phyloP scores from a whole-genome alignment of 306 rosid species.

The Cajanus cajan region DNA sequence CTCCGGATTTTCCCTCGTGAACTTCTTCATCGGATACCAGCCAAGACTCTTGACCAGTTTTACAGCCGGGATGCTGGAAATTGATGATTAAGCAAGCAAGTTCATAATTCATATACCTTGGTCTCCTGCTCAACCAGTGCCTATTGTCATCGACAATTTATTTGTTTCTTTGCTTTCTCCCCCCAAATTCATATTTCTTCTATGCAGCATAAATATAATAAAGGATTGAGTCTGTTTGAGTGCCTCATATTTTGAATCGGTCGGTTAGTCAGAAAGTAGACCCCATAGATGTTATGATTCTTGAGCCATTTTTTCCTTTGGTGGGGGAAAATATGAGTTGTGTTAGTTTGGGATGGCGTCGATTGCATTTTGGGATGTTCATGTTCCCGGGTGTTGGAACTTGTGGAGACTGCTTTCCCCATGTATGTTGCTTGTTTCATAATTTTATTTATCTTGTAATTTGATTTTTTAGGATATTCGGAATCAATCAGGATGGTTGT shows the following conservation, averaged over 20 bases:
- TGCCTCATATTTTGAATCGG: constrained; percentile 34
- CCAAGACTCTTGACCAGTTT: constrained; percentile 86
- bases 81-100: constrained; percentile 41
- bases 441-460: constrained; percentile 35
- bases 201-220: constrained; percentile 51
- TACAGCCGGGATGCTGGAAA: constrained; percentile 91
- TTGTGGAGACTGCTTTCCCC: constrained; percentile 34
- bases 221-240: constrained; percentile 48
- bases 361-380: constrained; percentile 16
- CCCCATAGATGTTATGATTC: constrained; percentile 47
- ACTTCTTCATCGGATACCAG: constrained; percentile 99
- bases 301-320: constrained; percentile 34
- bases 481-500: constrained; percentile 29
- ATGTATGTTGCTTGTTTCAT: constrained; percentile 40
- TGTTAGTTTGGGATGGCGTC: constrained; percentile 39
- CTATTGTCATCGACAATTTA: constrained; percentile 37
- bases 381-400: constrained; percentile 19
- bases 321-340: constrained; percentile 32
- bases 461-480: constrained; percentile 34
- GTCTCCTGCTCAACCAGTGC: constrained; percentile 41
- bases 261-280: constrained; percentile 40
- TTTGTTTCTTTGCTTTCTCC: constrained; percentile 43
- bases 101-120: constrained; percentile 21
- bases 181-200: constrained; percentile 38
- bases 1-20: constrained; percentile 99